Percentiles rank a stretch among this genome's conserved stretches.
Evolutionary conservation across 805 yeast genomes (phyloP).

Genomic region (Starmerella scarabaei): DNA sequence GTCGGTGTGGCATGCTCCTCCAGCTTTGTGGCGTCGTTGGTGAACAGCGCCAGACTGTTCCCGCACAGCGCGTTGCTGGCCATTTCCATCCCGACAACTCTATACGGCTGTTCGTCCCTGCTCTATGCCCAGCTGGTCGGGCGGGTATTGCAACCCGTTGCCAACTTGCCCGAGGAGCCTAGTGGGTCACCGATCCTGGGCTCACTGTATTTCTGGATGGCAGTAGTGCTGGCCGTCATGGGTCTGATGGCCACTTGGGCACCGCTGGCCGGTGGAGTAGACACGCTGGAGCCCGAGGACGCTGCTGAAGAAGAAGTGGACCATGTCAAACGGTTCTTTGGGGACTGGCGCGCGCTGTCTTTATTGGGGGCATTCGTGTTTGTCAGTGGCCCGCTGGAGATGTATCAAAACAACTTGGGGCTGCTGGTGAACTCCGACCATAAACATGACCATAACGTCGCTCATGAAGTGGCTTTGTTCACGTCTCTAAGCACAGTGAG

Average conservation of each 20-base stretch:
- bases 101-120: conserved; percentile 72
- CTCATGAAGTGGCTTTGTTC: conserved; percentile 40
- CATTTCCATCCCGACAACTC: conserved; percentile 77
- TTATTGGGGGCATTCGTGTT: conserved; percentile 52
- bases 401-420: conserved; percentile 73
- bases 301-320: not conserved
- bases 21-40: conserved; percentile 27
- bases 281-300: not conserved
- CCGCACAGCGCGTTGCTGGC: conserved; percentile 67
- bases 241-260: conserved; percentile 22
- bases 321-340: conserved; percentile 22
- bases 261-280: conserved; percentile 17
- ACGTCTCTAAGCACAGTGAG: conserved; percentile 59
- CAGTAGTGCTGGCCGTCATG: conserved; percentile 17
- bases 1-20: conserved; percentile 32
- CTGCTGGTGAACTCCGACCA: conserved; percentile 38
- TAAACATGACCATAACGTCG: conserved; percentile 19
- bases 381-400: conserved; percentile 71
- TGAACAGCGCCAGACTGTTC: conserved; percentile 77
- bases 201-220: conserved; percentile 17
- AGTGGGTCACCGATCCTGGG: not conserved
- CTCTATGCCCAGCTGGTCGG: conserved; percentile 48
- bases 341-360: conserved; percentile 34
- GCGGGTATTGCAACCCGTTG: not conserved
- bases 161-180: not conserved